phyloP scores from a whole-genome alignment of 2,329 filamentous ascomycete genomes.

The Penicillium brevicompactum region DNA sequence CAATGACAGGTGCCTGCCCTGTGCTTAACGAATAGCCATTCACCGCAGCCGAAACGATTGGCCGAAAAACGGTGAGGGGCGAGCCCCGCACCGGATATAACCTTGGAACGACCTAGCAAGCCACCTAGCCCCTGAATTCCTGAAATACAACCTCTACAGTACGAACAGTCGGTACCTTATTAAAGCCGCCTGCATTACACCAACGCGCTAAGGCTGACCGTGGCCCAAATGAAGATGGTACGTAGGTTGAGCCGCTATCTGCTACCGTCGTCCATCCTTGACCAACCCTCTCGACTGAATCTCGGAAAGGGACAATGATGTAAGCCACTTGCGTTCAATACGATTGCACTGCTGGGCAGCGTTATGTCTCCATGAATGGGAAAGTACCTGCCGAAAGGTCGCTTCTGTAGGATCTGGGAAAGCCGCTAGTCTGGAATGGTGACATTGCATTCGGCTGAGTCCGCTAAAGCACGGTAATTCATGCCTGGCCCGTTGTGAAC shows the following conservation, averaged over 20 bases:
- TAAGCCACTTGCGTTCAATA: not conserved
- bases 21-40: too few relatives aligned
- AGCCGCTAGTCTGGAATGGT: not conserved
- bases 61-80: not conserved
- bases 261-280: not conserved
- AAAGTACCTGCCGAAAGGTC: not conserved
- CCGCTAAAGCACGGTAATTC: not conserved
- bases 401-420: not conserved
- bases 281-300: too few relatives aligned
- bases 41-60: not conserved
- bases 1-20: too few relatives aligned
- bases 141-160: not conserved
- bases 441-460: not conserved
- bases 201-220: too few relatives aligned
- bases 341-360: not conserved
- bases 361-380: not conserved
- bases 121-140: not conserved
- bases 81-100: not conserved
- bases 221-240: too few relatives aligned
- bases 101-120: not conserved
- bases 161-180: too few relatives aligned
- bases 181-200: too few relatives aligned
- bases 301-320: not conserved
- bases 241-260: not conserved
- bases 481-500: not conserved